Percentiles rank a stretch among this genome's conserved stretches.
These are phyloP conservation scores for Jatropha podagrica DNA, from an alignment of 441 rosid genomes.

Conservation along the genomic window DNA sequence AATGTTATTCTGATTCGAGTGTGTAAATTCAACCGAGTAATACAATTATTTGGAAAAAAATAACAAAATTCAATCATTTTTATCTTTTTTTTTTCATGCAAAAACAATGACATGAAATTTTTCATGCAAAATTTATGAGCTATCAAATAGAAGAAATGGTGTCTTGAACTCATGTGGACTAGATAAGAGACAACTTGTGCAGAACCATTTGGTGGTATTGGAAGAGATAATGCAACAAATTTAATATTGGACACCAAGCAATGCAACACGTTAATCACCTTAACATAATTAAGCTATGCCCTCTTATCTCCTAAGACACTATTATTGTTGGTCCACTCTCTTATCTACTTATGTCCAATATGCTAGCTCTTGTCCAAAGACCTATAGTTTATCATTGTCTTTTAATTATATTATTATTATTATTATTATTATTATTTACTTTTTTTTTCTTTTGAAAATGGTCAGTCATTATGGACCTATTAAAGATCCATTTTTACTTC, in stretches of 20 bases:
- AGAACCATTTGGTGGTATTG: neutral
- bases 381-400: neutral
- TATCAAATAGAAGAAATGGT: neutral
- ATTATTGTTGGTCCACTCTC: slow-evolving; percentile 9
- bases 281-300: too few species aligned
- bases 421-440: too few species aligned
- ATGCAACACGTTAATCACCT: neutral
- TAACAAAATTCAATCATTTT: too few species aligned
- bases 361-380: neutral
- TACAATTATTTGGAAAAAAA: too few species aligned
- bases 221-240: neutral
- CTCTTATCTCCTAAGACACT: slow-evolving; percentile 6
- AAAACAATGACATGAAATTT: slow-evolving; percentile 14
- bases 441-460: too few species aligned
- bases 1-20: too few species aligned
- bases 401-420: neutral
- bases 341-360: neutral
- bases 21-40: too few species aligned
- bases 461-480: neutral
- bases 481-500: neutral
- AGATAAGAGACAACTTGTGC: neutral
- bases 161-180: neutral
- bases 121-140: slow-evolving; percentile 17
- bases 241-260: neutral
- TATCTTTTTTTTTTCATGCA: slow-evolving; percentile 1